Evolutionary conservation across 2,329 filamentous ascomycete species (phyloP), one percentile per base, ranked within the genome.

Genomic region (Diplodia scrobiculata): DNA sequence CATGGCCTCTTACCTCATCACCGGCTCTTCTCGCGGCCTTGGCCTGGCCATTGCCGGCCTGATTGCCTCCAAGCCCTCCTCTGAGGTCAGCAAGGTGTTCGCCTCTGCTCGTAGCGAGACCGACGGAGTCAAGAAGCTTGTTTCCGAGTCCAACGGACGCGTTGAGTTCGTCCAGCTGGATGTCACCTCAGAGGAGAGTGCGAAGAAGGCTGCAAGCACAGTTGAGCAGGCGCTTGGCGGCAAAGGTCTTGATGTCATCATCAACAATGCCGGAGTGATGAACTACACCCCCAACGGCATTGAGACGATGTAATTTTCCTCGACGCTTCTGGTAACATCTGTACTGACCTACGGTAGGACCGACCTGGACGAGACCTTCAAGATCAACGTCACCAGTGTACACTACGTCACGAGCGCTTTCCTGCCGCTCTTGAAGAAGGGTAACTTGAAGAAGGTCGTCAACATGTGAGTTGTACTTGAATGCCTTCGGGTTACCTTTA

Each of bases 391-490:
- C 5, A 72, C 75, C 14, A 73, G 74, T 3, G 72, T 76, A 0
- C 81, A 83, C 58, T 69, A 71, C 50, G 73, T 82, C 14, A 82
- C 77, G 5, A 69, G 70, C 11, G 72, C 73, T 1, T 79, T 82
- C 36, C 67, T 83, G 7, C 76, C 78, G 1, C 70, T 81, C 2
- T 66, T 81, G 3, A 68, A 73, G 13, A 74, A 75, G 52, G 79
- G 80, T 2, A 68, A 69, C 6, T 71, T 73, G 65, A 84, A 82
- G 72, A 77, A 78, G 32, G 74, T 83, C 6, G 69, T 76, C 32
- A 83, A 81, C 63, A 77, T 83, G 80, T 82, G 69, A 19, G 52
- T 17, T 29, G 19, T 7, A 10, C 25, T 0, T 25, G 25, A 25
- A 25, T 25, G 6, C 13, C 19, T 19, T 1, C 10, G 5, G 1